Conservation (phyloP, 345 rosid species). For the Melaleuca quinquenervia region DNA sequence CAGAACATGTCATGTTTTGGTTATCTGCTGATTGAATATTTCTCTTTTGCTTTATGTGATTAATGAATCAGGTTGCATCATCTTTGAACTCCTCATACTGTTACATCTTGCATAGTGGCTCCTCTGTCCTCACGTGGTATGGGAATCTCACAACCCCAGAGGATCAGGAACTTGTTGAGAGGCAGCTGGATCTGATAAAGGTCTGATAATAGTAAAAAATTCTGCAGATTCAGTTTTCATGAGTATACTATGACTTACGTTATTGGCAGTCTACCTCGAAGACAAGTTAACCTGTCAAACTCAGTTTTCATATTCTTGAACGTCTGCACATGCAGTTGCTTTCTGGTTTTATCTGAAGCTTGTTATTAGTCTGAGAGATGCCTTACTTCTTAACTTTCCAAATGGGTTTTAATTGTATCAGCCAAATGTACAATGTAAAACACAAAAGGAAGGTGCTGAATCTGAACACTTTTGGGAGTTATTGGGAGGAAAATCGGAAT, state of each 20-base stretch:
- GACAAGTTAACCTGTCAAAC: not conserved
- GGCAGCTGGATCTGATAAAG: conserved; percentile 96
- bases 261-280: not conserved
- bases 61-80: conserved; percentile 56
- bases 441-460: conserved; percentile 95
- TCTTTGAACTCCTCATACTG: conserved; percentile 89
- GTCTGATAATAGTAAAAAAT: conserved; percentile 21
- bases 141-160: conserved; percentile 74
- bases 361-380: not conserved
- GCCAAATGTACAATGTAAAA: conserved; percentile 73
- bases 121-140: conserved; percentile 82
- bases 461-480: conserved; percentile 88
- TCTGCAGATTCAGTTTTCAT: not conserved
- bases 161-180: conserved; percentile 79
- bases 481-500: conserved; percentile 81
- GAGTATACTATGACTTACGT: not conserved
- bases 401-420: conserved; percentile 21
- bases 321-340: not conserved
- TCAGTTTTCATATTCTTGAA: not conserved
- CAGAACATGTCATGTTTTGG: conserved; percentile 33
- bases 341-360: not conserved
- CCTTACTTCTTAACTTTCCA: not conserved
- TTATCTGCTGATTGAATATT: not conserved
- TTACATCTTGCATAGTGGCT: conserved; percentile 73
- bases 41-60: not conserved